Conservation (phyloP, 805 yeast species). For the Candida peoriensis region DNA sequence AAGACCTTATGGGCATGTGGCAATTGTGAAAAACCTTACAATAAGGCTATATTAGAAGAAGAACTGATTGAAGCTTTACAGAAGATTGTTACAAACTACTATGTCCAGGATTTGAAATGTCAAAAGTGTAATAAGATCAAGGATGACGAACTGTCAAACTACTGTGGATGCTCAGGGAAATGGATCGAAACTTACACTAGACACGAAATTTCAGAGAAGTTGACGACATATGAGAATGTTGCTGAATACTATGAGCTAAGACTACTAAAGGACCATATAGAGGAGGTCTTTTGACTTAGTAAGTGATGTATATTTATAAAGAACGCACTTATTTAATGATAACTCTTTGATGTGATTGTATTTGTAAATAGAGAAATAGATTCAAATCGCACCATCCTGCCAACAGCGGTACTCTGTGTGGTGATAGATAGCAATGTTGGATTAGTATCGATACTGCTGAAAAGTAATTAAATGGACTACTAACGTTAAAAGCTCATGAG, state of each 20-base stretch:
- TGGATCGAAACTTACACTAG: conserved; percentile 60
- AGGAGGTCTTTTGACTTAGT: conserved; percentile 10
- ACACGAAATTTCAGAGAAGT: conserved; percentile 37
- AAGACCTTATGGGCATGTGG: conserved; percentile 50
- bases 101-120: conserved; percentile 80
- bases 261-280: conserved; percentile 36
- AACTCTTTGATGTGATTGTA: background rate
- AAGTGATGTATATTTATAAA: conserved; percentile 1
- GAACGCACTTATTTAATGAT: conserved; percentile 7
- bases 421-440: no score
- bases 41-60: conserved; percentile 74
- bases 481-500: no score
- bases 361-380: no score
- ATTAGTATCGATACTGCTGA: no score
- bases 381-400: no score
- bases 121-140: conserved; percentile 65
- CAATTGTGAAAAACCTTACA: conserved; percentile 59
- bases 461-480: no score
- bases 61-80: conserved; percentile 61
- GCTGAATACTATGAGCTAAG: conserved; percentile 57
- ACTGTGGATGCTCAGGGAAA: conserved; percentile 84
- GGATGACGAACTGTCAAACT: conserved; percentile 61
- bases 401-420: no score
- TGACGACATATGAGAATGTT: conserved; percentile 51
- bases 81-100: conserved; percentile 51